These are phyloP conservation scores for Fibroporia radiculosa DNA, from an alignment of 768 basidiomycete species.

Conservation along the genomic window DNA sequence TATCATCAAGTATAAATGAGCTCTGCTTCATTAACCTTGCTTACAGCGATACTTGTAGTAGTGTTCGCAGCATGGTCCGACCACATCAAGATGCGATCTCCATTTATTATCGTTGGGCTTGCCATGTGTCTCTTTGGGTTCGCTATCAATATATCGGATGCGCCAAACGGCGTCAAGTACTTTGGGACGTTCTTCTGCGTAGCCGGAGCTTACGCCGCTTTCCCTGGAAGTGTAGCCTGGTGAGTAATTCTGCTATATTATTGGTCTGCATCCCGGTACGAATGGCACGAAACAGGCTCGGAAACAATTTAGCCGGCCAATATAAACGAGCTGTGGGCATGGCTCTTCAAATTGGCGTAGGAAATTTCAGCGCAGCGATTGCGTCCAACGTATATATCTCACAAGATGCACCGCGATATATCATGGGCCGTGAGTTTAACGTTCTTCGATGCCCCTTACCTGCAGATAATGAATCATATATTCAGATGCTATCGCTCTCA, in stretches of 20 bases:
- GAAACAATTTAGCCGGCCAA: slow-evolving; percentile 59
- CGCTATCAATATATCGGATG: slow-evolving; percentile 53
- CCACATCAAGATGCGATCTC: slow-evolving; percentile 42
- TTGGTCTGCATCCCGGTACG: not conserved
- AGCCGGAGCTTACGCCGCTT: slow-evolving; percentile 49
- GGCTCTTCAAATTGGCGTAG: slow-evolving; percentile 62
- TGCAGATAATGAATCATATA: not conserved
- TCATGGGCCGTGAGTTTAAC: slow-evolving; percentile 48
- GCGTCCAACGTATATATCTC: slow-evolving; percentile 56
- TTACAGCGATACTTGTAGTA: slow-evolving; percentile 43
- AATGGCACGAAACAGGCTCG: slow-evolving; percentile 23
- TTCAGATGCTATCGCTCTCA: slow-evolving; percentile 55
- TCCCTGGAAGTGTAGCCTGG: slow-evolving; percentile 60
- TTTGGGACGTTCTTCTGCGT: slow-evolving; percentile 68
- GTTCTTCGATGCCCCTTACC: not conserved
- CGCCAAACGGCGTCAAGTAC: slow-evolving; percentile 50
- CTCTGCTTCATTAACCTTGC: not conserved
- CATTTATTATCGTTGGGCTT: slow-evolving; percentile 49
- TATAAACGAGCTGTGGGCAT: slow-evolving; percentile 65
- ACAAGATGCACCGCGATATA: slow-evolving; percentile 51
- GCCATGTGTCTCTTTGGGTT: slow-evolving; percentile 50
- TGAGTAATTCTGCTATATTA: not conserved
- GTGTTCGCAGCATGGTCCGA: slow-evolving; percentile 54
- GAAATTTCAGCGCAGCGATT: slow-evolving; percentile 59
- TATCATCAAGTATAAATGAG: not conserved